Evolutionary conservation across 768 basidiomycete species (phyloP).

Genomic region (Lentinula boryana): DNA sequence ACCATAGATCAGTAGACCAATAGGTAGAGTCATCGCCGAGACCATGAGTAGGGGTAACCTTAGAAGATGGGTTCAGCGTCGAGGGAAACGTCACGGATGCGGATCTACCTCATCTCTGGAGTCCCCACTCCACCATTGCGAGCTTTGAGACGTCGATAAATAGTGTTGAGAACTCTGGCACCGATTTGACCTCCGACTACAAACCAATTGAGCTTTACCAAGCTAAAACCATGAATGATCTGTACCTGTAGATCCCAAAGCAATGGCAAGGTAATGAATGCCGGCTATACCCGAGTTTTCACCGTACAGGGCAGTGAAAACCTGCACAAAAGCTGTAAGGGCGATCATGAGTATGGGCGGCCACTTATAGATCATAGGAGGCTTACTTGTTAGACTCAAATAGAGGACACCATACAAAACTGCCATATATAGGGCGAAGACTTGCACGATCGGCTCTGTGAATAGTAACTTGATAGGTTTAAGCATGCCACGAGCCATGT

Average conservation of each 20-base stretch:
- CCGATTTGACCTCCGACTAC: constrained; percentile 32
- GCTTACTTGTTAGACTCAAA: constrained; percentile 29
- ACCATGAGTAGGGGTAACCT: constrained; percentile 37
- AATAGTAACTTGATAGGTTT: constrained; percentile 53
- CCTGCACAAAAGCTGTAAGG: background rate
- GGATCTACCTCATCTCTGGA: constrained; percentile 43
- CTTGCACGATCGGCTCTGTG: constrained; percentile 56
- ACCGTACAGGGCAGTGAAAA: constrained; percentile 42
- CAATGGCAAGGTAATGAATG: constrained; percentile 58
- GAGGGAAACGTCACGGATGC: background rate
- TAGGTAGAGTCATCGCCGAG: constrained; percentile 45
- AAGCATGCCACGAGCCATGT: constrained; percentile 42
- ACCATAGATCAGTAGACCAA: constrained; percentile 57
- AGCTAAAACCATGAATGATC: background rate
- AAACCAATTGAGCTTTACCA: background rate
- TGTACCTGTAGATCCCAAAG: constrained; percentile 39
- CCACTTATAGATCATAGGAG: background rate
- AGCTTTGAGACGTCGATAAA: constrained; percentile 38
- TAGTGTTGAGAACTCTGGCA: constrained; percentile 38
- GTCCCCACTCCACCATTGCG: constrained; percentile 46
- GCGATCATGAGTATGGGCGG: background rate
- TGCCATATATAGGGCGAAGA: constrained; percentile 52
- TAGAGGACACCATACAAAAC: constrained; percentile 52
- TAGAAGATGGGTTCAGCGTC: constrained; percentile 1
- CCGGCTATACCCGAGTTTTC: constrained; percentile 48